phyloP scores from a whole-genome alignment of 2,329 filamentous ascomycete genomes.

The Colletotrichum sp. region DNA sequence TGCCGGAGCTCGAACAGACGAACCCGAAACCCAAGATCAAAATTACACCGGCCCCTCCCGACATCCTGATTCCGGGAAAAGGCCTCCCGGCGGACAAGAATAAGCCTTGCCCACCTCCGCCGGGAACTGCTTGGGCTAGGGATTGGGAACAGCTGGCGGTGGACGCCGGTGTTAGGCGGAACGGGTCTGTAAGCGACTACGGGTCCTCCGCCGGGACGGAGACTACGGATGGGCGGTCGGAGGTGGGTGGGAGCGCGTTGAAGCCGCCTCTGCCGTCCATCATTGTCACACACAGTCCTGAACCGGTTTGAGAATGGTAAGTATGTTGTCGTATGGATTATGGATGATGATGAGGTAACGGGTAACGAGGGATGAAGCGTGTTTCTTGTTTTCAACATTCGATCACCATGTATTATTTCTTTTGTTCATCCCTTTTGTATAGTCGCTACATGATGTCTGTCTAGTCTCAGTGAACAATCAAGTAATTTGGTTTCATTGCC shows the following conservation, averaged over 20 bases:
- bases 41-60: conserved; percentile 3
- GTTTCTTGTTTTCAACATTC: neutral
- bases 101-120: conserved; percentile 18
- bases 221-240: neutral
- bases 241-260: neutral
- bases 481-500: neutral
- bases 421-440: neutral
- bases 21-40: neutral
- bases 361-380: neutral
- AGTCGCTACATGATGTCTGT: neutral
- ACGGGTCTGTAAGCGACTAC: conserved; percentile 15
- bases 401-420: neutral
- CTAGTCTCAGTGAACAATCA: neutral
- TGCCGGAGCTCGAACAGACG: conserved; percentile 11
- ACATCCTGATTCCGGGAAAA: conserved; percentile 18
- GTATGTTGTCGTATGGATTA: neutral
- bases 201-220: conserved; percentile 3
- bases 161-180: conserved; percentile 16
- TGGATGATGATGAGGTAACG: neutral
- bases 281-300: conserved; percentile 17
- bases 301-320: neutral
- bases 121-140: conserved; percentile 21
- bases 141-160: conserved; percentile 23
- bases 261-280: conserved; percentile 18
- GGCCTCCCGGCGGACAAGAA: neutral